Base-by-base conservation (phyloP, 2,329 filamentous ascomycete species). In the Aquanectria penicillioides region DNA sequence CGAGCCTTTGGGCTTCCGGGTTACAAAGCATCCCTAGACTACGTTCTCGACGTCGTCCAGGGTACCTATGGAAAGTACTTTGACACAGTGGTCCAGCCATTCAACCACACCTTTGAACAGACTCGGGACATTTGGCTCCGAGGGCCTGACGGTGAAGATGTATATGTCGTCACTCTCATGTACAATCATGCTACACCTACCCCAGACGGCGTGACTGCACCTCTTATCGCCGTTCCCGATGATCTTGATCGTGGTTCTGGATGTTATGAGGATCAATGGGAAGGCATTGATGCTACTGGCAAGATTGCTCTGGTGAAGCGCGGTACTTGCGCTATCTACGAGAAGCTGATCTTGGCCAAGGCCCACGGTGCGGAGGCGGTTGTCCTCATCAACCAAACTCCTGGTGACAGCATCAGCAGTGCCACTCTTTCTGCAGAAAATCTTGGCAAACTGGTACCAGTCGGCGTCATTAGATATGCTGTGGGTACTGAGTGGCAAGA, bases 311-410 rank as follows among this genome's bases (percentile, higher is more conserved):
- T 82, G 12, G 70, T 82, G 13, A 80, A 80, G 74, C 76, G 80
- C 8, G 80, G 80, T 18, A 54, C 57, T 20, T 82, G 80, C 55
- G 73, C 76, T 33, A 75, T 82, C 31, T 61, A 74, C 0, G 75
- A 78, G 33, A 82, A 82, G 68, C 72, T 81, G 26, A 77, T 75
- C 66, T 71, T 81, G 5, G 80, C 80, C 23, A 77, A 73, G 67
- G 69, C 74, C 8, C 71, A 76, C 9, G 80, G 79, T 36, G 80
- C 79, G 3, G 34, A 76, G 2, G 79, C 73, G 34, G 78, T 82
- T 1, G 73, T 91, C 25, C 79, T 91, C 46, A 89, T 87, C 71
- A 86, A 91, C 79, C 87, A 89, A 61, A 77, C 74, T 3, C 74
- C 80, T 0, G 86, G 84, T 1, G 62, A 69, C 9, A 49, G 60